phyloP scores from a whole-genome alignment of 306 rosid species.

The Quercus mongolica region DNA sequence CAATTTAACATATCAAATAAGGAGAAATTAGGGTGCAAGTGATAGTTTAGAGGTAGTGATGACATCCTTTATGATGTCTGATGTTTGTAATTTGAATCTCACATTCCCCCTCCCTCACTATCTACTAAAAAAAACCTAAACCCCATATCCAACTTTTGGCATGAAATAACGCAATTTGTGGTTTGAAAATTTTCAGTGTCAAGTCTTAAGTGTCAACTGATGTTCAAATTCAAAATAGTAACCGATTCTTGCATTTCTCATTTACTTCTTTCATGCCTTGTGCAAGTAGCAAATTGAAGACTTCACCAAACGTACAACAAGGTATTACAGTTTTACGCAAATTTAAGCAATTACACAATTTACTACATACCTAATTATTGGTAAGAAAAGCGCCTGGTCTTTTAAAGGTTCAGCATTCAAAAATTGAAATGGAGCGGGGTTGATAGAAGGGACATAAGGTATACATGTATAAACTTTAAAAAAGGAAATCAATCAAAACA shows the following conservation, averaged over 20 bases:
- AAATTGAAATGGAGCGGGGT: constrained; percentile 22
- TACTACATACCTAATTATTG: no score
- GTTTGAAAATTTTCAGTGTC: not conserved
- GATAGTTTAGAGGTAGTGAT: no score
- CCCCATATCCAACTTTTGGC: no score
- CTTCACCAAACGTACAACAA: no score
- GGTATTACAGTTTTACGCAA: not conserved
- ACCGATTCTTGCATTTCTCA: not conserved
- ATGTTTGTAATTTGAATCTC: no score
- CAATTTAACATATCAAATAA: no score
- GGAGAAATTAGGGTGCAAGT: no score
- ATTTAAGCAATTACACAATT: not conserved
- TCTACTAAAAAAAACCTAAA: no score
- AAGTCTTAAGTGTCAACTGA: not conserved
- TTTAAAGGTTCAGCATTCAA: constrained; percentile 11
- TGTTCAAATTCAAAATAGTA: constrained; percentile 38
- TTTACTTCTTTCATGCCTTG: constrained; percentile 18
- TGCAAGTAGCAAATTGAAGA: not conserved
- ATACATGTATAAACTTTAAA: constrained; percentile 9
- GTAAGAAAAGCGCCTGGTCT: not conserved
- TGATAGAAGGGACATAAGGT: not conserved
- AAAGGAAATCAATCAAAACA: not conserved
- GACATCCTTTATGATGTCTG: no score
- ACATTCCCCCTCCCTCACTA: no score
- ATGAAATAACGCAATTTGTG: not conserved